Percentiles rank a stretch among this genome's conserved stretches.
Conservation (phyloP, 192 early-diverging fungal species). For the Entophlyctis helioformis region DNA sequence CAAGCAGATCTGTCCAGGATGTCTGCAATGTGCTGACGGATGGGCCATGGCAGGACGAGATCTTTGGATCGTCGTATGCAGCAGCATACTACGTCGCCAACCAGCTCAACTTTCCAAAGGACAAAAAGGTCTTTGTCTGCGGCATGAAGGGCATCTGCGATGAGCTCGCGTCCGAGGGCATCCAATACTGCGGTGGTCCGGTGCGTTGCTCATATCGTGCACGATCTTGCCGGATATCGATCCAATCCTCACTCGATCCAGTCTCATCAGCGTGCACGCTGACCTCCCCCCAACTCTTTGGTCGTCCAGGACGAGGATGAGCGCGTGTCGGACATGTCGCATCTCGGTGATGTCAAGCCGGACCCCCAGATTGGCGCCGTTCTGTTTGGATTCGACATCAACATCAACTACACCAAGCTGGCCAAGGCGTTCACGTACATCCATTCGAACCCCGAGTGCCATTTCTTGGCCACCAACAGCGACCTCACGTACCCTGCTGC, state of each 20-base stretch:
- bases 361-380: slow-evolving; percentile 76
- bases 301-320: slow-evolving; percentile 31
- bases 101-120: slow-evolving; percentile 64
- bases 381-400: slow-evolving; percentile 80
- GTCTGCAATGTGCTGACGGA: background rate
- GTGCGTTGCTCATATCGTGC: slow-evolving; percentile 14
- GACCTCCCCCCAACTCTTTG: too few relatives aligned
- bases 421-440: slow-evolving; percentile 86
- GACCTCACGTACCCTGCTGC: slow-evolving; percentile 82
- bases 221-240: background rate
- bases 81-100: slow-evolving; percentile 86
- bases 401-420: slow-evolving; percentile 88
- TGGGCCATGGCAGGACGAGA: slow-evolving; percentile 52
- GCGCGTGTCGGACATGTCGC: slow-evolving; percentile 30
- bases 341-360: slow-evolving; percentile 43
- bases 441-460: slow-evolving; percentile 47
- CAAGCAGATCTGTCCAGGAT: slow-evolving; percentile 2
- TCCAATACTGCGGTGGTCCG: slow-evolving; percentile 39
- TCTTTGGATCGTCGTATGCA: slow-evolving; percentile 86
- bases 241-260: slow-evolving; percentile 1
- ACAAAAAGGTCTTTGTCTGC: slow-evolving; percentile 85
- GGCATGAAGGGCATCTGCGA: slow-evolving; percentile 79
- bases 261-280: too few relatives aligned
- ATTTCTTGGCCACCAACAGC: slow-evolving; percentile 89
- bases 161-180: slow-evolving; percentile 73